Evolutionary conservation across 192 early-diverging fungal genomes (phyloP), one percentile per base, ranked within the genome.

Genomic region (Coemansia sp.): DNA sequence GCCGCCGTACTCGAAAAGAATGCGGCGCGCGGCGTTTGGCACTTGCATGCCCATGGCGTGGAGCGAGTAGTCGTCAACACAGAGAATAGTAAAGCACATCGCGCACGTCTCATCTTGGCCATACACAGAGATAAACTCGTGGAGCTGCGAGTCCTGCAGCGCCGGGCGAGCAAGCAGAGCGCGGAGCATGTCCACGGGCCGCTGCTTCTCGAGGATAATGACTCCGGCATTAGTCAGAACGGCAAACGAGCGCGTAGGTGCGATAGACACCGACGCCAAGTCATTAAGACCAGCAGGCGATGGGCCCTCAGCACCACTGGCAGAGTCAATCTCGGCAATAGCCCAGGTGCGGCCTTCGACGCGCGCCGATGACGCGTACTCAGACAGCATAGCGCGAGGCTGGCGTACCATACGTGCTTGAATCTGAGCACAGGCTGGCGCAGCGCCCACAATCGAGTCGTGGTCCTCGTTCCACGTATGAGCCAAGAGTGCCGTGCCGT

Each of bases 291-390:
- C 68, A 0, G 66, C 49, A 5, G 53, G 8, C 3, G 20, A 7
- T 24, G 49, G 8, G 10, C 8, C 49, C 18, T 15, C 47, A 20
- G 18, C n/a, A 16, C 43, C 46, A 22, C 44, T 46, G 11, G 22
- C 38, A 5, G 62, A 3, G 44, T 55, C 62, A 55, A 80, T 64
- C 62, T 94, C 94, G 5, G 87, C 86, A 61, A 98, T 93, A 10
- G 89, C 90, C 89, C 93, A 92, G 2, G 93, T 92, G 65, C 92
- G 93, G 20, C 95, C 95, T 61, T 93, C 90, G 18, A 95, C 70
- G 12, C 84, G 82, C 38, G 85, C 63, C 18, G 75, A 63, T 41
- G 85, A 81, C 3, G 74, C 74, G 29, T 86, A 71, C 77, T 90
- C 89, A 11, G 70, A 72, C 62, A 90, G 66, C 3, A 65, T 70